Conservation (phyloP, 768 basidiomycete species). For the Paxillus ammoniavirescens region DNA sequence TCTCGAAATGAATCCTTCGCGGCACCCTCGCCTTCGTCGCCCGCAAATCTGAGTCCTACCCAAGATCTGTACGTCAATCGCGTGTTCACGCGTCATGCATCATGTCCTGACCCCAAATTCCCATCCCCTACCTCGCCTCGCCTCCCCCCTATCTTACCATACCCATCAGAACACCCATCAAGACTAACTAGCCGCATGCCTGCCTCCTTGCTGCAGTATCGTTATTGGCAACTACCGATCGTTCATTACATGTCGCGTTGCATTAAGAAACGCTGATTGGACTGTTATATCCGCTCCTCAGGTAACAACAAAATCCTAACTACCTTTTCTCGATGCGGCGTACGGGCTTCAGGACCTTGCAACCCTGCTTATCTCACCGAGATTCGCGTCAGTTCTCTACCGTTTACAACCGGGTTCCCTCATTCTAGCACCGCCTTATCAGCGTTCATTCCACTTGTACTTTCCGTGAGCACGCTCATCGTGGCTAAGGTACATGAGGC, state of each 20-base stretch:
- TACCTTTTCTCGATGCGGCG: background rate
- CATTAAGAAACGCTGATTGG: conserved; percentile 6
- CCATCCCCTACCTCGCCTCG: background rate
- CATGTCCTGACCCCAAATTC: background rate
- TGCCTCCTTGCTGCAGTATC: conserved; percentile 1
- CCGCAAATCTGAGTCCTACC: background rate
- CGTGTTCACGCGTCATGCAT: background rate
- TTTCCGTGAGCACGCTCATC: conserved; percentile 54
- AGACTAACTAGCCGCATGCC: background rate
- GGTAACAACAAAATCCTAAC: background rate
- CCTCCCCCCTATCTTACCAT: background rate
- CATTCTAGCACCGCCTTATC: background rate
- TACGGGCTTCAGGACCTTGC: background rate
- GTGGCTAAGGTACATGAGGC: conserved; percentile 67
- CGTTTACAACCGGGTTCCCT: background rate
- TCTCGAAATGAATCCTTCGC: conserved; percentile 1
- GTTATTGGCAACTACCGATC: background rate
- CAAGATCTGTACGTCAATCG: background rate
- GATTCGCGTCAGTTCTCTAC: background rate
- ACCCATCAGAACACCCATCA: background rate
- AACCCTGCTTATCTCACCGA: background rate
- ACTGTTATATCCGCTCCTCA: conserved; percentile 3
- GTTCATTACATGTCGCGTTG: background rate
- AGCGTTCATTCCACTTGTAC: conserved; percentile 37
- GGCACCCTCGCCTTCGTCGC: background rate